A percentile compares a stretch with the other conserved stretches of the same genome.
phyloP scores from a whole-genome alignment of 805 yeast species.

The Candida xyloterini region DNA sequence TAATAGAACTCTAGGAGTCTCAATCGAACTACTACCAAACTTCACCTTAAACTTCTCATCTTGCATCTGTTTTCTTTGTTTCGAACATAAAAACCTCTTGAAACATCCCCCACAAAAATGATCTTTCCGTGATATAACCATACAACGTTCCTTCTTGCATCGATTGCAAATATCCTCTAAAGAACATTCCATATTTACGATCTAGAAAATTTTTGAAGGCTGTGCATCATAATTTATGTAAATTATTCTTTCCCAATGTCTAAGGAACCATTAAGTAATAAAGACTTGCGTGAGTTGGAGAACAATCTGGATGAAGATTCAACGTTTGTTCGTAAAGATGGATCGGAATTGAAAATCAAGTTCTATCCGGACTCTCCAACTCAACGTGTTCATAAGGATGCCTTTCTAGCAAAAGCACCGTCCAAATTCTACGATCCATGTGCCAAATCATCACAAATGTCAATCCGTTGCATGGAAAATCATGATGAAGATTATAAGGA shows the following conservation, averaged over 20 bases:
- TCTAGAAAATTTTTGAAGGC: conserved; percentile 6
- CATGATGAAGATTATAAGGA: conserved; percentile 68
- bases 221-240: conserved; percentile 2
- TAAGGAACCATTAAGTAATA: conserved; percentile 22
- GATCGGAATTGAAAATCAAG: conserved; percentile 46
- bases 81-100: conserved; percentile 65
- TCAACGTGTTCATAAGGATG: conserved; percentile 59
- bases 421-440: conserved; percentile 92
- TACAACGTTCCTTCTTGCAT: conserved; percentile 44
- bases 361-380: conserved; percentile 90
- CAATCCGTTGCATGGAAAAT: conserved; percentile 76
- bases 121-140: conserved; percentile 57
- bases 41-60: conserved; percentile 71
- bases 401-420: conserved; percentile 72
- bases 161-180: conserved; percentile 39
- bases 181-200: conserved; percentile 5
- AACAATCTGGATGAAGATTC: conserved; percentile 29
- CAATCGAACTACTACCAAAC: conserved; percentile 40
- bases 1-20: conserved; percentile 46
- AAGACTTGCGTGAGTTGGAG: conserved; percentile 24
- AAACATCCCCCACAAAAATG: conserved; percentile 68
- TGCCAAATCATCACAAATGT: conserved; percentile 83
- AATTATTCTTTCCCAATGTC: conserved; percentile 2
- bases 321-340: conserved; percentile 50
- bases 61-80: conserved; percentile 76